phyloP scores from a whole-genome alignment of 805 yeast species.

The Starmerella apis region DNA sequence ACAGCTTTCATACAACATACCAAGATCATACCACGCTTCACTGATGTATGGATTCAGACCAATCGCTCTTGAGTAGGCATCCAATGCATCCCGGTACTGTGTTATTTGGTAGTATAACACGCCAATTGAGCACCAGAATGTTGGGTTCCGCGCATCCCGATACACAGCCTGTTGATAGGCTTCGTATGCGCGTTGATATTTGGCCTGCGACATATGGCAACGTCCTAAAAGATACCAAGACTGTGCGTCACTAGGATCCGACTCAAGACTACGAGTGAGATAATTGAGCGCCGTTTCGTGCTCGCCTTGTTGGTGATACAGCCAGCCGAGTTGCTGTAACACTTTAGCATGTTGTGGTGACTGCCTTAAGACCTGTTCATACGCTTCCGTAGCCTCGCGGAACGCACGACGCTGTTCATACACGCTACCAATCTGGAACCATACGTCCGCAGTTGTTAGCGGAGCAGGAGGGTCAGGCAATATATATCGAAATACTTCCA shows the following conservation, averaged over 20 bases:
- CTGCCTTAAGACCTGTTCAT: constrained; percentile 78
- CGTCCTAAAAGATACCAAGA: constrained; percentile 96
- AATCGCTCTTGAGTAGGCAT: constrained; percentile 94
- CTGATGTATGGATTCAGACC: constrained; percentile 89
- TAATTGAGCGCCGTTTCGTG: constrained; percentile 74
- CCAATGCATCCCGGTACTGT: constrained; percentile 92
- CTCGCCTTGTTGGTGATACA: constrained; percentile 64
- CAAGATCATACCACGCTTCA: constrained; percentile 98
- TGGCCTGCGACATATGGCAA: constrained; percentile 92
- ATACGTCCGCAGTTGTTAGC: constrained; percentile 88
- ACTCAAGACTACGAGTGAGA: constrained; percentile 75
- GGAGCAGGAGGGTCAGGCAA: constrained; percentile 89
- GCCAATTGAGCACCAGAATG: constrained; percentile 95
- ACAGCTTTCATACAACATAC: constrained; percentile 93
- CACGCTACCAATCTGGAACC: constrained; percentile 97
- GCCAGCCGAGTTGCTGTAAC: constrained; percentile 88
- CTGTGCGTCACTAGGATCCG: constrained; percentile 85
- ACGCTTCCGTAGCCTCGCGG: constrained; percentile 86
- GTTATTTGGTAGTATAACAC: constrained; percentile 92
- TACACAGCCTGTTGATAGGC: constrained; percentile 98
- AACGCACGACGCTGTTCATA: constrained; percentile 89
- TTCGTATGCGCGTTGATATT: constrained; percentile 92
- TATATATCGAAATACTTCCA: constrained; percentile 92
- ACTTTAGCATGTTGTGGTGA: constrained; percentile 95
- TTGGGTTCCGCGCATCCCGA: constrained; percentile 91